Evolutionary conservation across 305 asterid genomes (phyloP).

Genomic region (Fraxinus dipetala): DNA sequence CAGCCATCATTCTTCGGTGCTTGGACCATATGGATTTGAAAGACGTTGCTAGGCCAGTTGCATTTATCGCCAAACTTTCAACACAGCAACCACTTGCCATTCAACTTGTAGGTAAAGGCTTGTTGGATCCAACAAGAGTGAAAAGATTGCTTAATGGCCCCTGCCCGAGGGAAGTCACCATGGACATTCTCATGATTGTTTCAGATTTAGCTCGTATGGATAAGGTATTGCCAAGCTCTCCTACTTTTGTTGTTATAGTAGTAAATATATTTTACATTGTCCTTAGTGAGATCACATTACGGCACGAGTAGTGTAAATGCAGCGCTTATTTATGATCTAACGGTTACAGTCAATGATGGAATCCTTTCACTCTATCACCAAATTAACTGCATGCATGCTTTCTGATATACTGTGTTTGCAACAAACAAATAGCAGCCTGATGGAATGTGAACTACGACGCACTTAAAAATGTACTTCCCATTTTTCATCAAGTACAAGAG

Average conservation of each 20-base stretch:
- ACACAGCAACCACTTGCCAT: slow-evolving; percentile 76
- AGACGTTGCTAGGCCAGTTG: slow-evolving; percentile 80
- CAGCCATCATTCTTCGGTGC: slow-evolving; percentile 66
- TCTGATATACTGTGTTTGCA: background rate
- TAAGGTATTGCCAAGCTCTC: slow-evolving; percentile 56
- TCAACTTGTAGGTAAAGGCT: slow-evolving; percentile 84
- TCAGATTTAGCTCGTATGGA: slow-evolving; percentile 99
- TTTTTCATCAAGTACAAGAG: background rate
- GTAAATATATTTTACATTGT: background rate
- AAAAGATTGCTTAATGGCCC: slow-evolving; percentile 62
- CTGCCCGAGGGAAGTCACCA: slow-evolving; percentile 73
- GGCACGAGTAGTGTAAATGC: background rate
- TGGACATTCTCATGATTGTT: slow-evolving; percentile 91
- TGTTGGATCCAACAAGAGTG: slow-evolving; percentile 74
- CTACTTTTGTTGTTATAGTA: slow-evolving; percentile 10
- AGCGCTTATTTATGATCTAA: slow-evolving; percentile 8
- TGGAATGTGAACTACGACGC: background rate
- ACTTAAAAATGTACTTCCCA: background rate
- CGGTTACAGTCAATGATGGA: background rate
- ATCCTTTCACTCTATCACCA: background rate
- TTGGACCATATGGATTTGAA: slow-evolving; percentile 74
- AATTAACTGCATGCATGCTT: background rate
- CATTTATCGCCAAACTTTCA: slow-evolving; percentile 84
- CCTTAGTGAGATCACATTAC: background rate
- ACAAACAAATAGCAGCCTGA: background rate